Evolutionary conservation across 331 rosid species (phyloP), one percentile per base, ranked within the genome.

Genomic region (Rhamnella rubrinervis): DNA sequence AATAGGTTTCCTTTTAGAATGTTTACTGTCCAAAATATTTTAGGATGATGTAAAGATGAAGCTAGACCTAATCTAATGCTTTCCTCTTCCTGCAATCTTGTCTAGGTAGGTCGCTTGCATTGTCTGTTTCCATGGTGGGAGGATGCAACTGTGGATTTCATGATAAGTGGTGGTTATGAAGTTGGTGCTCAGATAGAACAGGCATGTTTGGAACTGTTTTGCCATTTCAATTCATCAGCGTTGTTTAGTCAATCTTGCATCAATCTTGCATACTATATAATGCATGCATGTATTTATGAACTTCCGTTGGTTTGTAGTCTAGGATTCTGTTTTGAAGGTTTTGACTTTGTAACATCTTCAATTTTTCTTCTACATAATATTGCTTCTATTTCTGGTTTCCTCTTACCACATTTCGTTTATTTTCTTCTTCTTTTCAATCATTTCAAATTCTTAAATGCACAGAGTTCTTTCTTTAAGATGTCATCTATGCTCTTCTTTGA

Each of bases 61-160:
- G 61, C 60, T 50, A 52, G 61, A 56, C 49, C 11, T 9, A 44
- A 44, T 39, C 63, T 51, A 35, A 62, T 74, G 53, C 53, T 28
- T 23, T 68, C 19, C 41, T 79, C 52, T 71, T 61, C 69, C 40
- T 73, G 57, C 71, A 59, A 57, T 75, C 49, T 78, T 70, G 20
- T 69, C 53, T 75, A 93, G 98, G 83, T 88, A 14, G 98, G 98
- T 50, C 97, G 97, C 65, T 82, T 93, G 87, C 97, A 93, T 78
- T 93, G 98, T 78, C 75, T 80, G 71, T 40, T 87, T 51, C 97
- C 98, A 38, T 91, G 96, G 95, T 88, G 97, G 96, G 89, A 87
- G 69, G 95, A 93, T 80, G 92, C 95, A 63, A 76, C 92, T 6
- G 95, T 91, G 63, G 86, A 80, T 80, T 93, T 93, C 72, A 88